Percentiles rank a stretch among this genome's conserved stretches.
Conservation (phyloP, 2,329 filamentous ascomycete genomes). For the Pseudocercospora fuligena region DNA sequence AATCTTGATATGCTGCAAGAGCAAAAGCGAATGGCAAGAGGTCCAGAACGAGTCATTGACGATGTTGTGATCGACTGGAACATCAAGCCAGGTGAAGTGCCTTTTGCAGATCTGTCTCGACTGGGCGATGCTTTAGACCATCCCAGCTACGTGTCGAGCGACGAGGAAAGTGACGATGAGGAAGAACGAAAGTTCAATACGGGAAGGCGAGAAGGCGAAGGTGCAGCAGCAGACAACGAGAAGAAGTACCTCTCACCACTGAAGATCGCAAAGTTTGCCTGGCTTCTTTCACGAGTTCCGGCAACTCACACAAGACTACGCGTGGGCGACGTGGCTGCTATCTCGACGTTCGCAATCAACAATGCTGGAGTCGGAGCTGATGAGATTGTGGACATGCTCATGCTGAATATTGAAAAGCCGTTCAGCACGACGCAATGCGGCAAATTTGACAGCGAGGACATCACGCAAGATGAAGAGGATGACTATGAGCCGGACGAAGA, state of each 20-base stretch:
- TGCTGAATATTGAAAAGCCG: conserved; percentile 79
- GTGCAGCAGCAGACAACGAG: conserved; percentile 35
- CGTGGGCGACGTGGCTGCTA: conserved; percentile 82
- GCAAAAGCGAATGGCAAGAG: conserved; percentile 45
- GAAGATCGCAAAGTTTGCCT: conserved; percentile 80
- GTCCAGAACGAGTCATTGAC: conserved; percentile 59
- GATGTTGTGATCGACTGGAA: conserved; percentile 80
- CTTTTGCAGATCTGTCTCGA: conserved; percentile 63
- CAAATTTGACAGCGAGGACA: conserved; percentile 61
- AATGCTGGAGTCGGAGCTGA: conserved; percentile 84
- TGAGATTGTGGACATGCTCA: conserved; percentile 87
- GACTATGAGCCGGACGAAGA: conserved; percentile 44
- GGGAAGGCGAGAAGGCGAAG: conserved; percentile 46
- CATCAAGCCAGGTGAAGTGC: conserved; percentile 71
- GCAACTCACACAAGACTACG: conserved; percentile 73
- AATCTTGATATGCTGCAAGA: conserved; percentile 52
- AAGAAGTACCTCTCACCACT: conserved; percentile 76
- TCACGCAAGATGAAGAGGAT: conserved; percentile 45
- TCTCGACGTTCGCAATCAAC: conserved; percentile 86
- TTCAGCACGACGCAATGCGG: conserved; percentile 70
- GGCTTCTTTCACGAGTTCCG: conserved; percentile 82
- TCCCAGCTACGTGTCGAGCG: conserved; percentile 82
- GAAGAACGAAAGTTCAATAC: conserved; percentile 52
- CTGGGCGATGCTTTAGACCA: conserved; percentile 83
- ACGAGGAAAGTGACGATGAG: conserved; percentile 74